Conservation (phyloP, 441 rosid species). For the Pelargonium citronellum region DNA sequence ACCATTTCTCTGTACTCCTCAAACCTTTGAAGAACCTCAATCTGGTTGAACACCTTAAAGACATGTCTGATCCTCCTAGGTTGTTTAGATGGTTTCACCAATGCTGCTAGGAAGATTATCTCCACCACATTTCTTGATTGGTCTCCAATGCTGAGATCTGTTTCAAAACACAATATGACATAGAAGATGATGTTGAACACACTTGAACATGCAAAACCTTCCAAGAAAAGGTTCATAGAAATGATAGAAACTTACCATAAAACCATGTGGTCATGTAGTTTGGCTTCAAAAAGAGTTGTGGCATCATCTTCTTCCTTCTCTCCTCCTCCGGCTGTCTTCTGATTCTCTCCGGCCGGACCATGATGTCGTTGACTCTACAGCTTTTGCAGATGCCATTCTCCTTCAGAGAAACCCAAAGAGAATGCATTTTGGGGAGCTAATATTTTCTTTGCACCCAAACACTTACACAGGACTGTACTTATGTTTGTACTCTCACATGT, state of each 20-base stretch:
- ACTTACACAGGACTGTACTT: too few species aligned
- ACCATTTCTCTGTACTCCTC: constrained; percentile 41
- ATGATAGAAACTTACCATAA: constrained; percentile 26
- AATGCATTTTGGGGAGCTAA: constrained; percentile 18
- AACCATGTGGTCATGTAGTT: constrained; percentile 24
- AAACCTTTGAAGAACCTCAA: constrained; percentile 32
- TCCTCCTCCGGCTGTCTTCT: constrained; percentile 14
- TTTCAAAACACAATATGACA: background rate
- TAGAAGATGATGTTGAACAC: background rate
- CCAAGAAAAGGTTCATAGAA: background rate
- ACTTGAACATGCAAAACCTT: background rate
- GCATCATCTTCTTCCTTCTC: constrained; percentile 10
- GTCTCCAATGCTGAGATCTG: constrained; percentile 38
- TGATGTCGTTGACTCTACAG: constrained; percentile 22
- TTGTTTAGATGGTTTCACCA: constrained; percentile 31
- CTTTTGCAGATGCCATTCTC: constrained; percentile 35
- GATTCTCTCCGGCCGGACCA: constrained; percentile 17
- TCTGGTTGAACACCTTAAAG: constrained; percentile 37
- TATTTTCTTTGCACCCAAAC: too few species aligned
- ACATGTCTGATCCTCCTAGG: constrained; percentile 34
- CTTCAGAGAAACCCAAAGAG: constrained; percentile 36
- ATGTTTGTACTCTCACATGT: too few species aligned
- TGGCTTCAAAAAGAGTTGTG: constrained; percentile 24
- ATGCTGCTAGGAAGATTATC: constrained; percentile 39
- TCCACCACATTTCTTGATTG: constrained; percentile 42